These are phyloP conservation scores for Nemania bipapillata DNA, from an alignment of 2,329 filamentous ascomycete species.

Conservation along the genomic window DNA sequence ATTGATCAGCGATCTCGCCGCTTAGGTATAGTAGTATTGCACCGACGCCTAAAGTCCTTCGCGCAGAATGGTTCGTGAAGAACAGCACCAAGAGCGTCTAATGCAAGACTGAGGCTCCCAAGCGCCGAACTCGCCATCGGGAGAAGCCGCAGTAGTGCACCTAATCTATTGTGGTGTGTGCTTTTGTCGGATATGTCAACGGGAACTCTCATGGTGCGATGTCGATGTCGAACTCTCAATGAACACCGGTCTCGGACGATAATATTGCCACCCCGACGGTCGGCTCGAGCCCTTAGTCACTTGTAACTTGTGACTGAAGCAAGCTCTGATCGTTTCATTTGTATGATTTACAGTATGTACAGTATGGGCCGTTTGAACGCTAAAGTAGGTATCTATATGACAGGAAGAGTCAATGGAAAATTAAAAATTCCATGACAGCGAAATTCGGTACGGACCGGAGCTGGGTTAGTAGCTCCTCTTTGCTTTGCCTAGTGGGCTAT, in stretches of 20 bases:
- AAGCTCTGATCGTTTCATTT: constrained; percentile 5
- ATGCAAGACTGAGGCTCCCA: background rate
- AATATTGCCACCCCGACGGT: constrained; percentile 32
- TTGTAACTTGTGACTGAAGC: constrained; percentile 1
- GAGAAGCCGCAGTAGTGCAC: constrained; percentile 17
- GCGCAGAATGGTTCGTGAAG: constrained; percentile 1
- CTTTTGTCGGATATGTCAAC: background rate
- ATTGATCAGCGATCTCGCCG: constrained; percentile 14
- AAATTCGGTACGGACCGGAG: constrained; percentile 24
- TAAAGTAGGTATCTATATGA: background rate
- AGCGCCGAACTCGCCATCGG: constrained; percentile 27
- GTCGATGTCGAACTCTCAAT: constrained; percentile 21
- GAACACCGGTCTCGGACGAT: constrained; percentile 36
- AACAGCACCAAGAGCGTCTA: constrained; percentile 4
- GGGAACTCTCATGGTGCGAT: constrained; percentile 26
- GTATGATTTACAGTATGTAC: background rate
- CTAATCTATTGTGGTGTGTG: constrained; percentile 2
- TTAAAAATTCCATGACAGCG: constrained; percentile 9
- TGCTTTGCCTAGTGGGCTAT: constrained; percentile 13
- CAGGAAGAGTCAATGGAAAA: constrained; percentile 5
- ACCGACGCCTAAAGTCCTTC: constrained; percentile 8
- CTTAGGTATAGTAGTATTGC: constrained; percentile 16
- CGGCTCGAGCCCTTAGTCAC: constrained; percentile 23
- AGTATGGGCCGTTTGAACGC: background rate
- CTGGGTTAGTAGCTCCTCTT: constrained; percentile 20